Conservation (phyloP, 176 grass and related monocot species). For the Ampelocalamus luodianensis region DNA sequence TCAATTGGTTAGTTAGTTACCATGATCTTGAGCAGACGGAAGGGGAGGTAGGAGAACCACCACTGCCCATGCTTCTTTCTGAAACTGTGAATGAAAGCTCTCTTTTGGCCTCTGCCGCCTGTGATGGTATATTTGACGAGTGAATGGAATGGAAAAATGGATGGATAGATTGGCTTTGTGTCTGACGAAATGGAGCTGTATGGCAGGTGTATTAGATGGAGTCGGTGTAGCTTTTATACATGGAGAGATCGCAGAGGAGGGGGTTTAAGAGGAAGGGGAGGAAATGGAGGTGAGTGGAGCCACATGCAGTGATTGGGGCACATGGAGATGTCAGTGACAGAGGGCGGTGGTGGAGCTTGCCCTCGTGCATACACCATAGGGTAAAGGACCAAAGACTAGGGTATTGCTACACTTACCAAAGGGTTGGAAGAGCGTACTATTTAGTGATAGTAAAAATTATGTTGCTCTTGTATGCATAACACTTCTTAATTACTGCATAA, state of each 20-base stretch:
- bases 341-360: constrained; percentile 30
- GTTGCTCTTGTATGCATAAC: no score
- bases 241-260: constrained; percentile 7
- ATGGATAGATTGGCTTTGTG: background rate
- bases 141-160: background rate
- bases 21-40: constrained; percentile 67
- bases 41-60: constrained; percentile 43
- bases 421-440: background rate
- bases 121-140: constrained; percentile 7
- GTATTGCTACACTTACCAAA: background rate
- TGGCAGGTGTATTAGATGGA: constrained; percentile 18
- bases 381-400: background rate
- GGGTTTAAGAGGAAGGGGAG: background rate
- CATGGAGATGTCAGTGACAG: constrained; percentile 62
- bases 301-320: constrained; percentile 56
- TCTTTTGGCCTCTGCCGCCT: background rate
- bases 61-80: constrained; percentile 50
- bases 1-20: background rate
- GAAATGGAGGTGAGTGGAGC: constrained; percentile 6
- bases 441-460: no score
- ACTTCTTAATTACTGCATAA: no score
- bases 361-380: background rate
- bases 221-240: constrained; percentile 36
- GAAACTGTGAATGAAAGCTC: background rate
- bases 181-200: background rate